Percentiles rank a stretch among this genome's conserved stretches.
phyloP scores from a whole-genome alignment of 306 rosid genomes.

The Malus orientalis region DNA sequence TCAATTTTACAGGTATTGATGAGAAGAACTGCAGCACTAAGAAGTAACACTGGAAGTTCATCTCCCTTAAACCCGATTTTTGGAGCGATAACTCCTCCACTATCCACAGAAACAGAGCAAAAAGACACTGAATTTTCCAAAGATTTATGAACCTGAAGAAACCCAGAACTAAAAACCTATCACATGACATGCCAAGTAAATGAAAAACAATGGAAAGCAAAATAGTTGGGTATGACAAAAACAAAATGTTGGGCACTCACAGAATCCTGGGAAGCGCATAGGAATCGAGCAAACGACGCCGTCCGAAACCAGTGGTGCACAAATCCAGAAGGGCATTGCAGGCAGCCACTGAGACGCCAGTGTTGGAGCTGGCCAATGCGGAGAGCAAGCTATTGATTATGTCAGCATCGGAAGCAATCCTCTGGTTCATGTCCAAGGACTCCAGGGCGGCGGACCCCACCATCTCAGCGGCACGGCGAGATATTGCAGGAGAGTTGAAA shows the following conservation, averaged over 20 bases:
- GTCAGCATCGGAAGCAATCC: slow-evolving; percentile 47
- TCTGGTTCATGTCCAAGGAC: slow-evolving; percentile 46
- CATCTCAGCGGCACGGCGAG: slow-evolving; percentile 26
- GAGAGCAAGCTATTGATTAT: slow-evolving; percentile 38
- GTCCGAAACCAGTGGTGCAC: slow-evolving; percentile 38
- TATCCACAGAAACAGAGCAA: slow-evolving; percentile 34
- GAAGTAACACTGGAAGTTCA: slow-evolving; percentile 36
- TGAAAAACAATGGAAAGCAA: not conserved
- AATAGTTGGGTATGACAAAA: not conserved
- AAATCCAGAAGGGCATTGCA: slow-evolving; percentile 73
- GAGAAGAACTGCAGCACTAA: slow-evolving; percentile 44
- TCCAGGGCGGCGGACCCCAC: slow-evolving; percentile 52
- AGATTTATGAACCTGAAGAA: slow-evolving; percentile 51
- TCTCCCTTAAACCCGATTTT: slow-evolving; percentile 49
- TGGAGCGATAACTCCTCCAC: slow-evolving; percentile 16
- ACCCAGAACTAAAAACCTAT: slow-evolving; percentile 52
- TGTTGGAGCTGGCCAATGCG: slow-evolving; percentile 26
- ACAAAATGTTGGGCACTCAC: slow-evolving; percentile 30
- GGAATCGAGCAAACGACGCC: slow-evolving; percentile 34
- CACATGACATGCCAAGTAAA: slow-evolving; percentile 28
- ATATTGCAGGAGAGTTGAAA: slow-evolving; percentile 27
- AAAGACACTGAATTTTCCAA: slow-evolving; percentile 30
- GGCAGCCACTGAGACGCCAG: slow-evolving; percentile 34
- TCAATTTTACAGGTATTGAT: slow-evolving; percentile 45
- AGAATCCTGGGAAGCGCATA: slow-evolving; percentile 44